Conservation (phyloP, 1,284 basidiomycete species). For the Pseudozyma tsukubaensis region DNA sequence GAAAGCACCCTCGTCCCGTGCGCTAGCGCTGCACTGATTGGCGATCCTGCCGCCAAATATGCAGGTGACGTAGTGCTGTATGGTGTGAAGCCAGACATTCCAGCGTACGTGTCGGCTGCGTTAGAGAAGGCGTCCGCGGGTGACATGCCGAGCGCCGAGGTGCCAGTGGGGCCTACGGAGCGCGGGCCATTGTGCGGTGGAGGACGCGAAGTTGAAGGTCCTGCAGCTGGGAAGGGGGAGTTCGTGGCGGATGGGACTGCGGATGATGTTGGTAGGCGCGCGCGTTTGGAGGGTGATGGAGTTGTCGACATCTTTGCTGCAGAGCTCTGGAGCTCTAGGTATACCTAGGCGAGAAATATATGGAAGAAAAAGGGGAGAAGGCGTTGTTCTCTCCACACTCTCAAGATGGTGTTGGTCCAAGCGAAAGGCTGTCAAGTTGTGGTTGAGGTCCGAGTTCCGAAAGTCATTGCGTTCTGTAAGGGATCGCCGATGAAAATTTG, state of each 20-base stretch:
- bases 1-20: constrained; percentile 29
- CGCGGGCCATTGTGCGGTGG: constrained; percentile 20
- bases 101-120: constrained; percentile 5
- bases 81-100: constrained; percentile 21
- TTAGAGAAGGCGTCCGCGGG: constrained; percentile 33
- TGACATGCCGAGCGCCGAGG: constrained; percentile 23
- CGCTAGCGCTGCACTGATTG: constrained; percentile 32
- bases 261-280: constrained; percentile 25
- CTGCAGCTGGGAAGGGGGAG: constrained; percentile 20
- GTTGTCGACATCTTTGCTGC: constrained; percentile 32
- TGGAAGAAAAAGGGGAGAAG: neutral
- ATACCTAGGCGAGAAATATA: neutral
- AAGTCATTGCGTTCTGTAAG: neutral
- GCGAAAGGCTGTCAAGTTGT: neutral
- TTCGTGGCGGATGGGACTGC: constrained; percentile 20
- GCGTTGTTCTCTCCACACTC: neutral
- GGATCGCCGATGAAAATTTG: constrained; percentile 44
- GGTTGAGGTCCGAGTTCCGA: constrained; percentile 5
- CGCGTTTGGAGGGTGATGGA: constrained; percentile 40
- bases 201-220: neutral
- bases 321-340: too few relatives aligned
- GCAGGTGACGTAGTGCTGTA: constrained; percentile 44
- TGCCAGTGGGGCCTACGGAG: constrained; percentile 25
- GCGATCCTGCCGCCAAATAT: constrained; percentile 23
- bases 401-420: constrained; percentile 19